phyloP scores from a whole-genome alignment of 441 rosid genomes.

The Erysimum cheiri region DNA sequence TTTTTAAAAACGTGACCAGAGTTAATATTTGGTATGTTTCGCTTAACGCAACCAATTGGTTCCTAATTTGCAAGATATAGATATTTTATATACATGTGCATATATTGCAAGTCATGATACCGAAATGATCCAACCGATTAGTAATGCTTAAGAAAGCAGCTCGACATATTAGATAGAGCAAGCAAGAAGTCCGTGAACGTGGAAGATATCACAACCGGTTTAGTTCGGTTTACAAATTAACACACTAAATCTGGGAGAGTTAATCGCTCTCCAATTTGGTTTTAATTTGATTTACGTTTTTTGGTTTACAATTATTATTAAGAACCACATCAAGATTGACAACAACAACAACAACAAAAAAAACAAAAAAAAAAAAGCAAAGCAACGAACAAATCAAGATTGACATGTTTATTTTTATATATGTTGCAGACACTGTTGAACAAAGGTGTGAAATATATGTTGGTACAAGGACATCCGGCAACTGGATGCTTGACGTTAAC shows the following conservation, averaged over 20 bases:
- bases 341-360: too few species aligned
- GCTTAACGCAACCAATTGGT: not conserved
- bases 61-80: not conserved
- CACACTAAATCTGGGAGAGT: too few species aligned
- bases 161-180: not conserved
- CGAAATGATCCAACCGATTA: constrained; percentile 21
- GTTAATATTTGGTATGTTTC: too few species aligned
- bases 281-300: too few species aligned
- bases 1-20: too few species aligned
- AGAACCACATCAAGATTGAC: too few species aligned
- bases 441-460: constrained; percentile 73
- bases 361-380: too few species aligned
- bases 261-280: too few species aligned
- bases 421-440: constrained; percentile 63
- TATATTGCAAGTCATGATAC: constrained; percentile 11
- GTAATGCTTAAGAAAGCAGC: constrained; percentile 13
- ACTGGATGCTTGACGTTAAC: constrained; percentile 81
- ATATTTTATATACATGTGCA: not conserved
- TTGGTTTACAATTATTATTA: too few species aligned
- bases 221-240: not conserved
- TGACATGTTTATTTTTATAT: too few species aligned
- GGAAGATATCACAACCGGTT: not conserved
- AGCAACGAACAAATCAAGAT: too few species aligned
- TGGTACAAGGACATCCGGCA: constrained; percentile 80
- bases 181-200: not conserved